These are phyloP conservation scores for Talinum fruticosum DNA, from an alignment of 148 eudicot species.

Conservation along the genomic window DNA sequence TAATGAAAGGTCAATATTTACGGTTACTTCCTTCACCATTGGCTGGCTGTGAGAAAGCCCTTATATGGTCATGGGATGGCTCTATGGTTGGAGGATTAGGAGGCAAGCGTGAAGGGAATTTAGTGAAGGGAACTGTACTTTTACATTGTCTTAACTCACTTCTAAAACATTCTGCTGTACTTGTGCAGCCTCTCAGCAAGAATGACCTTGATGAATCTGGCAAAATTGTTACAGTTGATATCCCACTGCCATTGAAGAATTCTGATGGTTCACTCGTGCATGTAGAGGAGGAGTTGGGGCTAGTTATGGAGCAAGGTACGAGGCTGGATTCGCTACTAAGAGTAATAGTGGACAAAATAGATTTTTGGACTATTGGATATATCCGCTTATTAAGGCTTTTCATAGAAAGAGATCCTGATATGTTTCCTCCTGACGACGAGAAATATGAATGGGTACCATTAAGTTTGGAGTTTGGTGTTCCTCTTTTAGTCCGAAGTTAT, in stretches of 20 bases:
- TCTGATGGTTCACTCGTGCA: constrained; percentile 80
- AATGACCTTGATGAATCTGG: constrained; percentile 72
- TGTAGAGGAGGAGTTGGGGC: constrained; percentile 72
- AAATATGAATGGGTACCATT: constrained; percentile 92
- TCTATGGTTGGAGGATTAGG: constrained; percentile 89
- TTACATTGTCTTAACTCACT: constrained; percentile 93
- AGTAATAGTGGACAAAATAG: constrained; percentile 56
- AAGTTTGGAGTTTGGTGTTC: constrained; percentile 86
- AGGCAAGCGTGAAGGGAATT: constrained; percentile 79
- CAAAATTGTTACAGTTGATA: constrained; percentile 57
- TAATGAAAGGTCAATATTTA: constrained; percentile 92
- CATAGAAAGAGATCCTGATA: constrained; percentile 51
- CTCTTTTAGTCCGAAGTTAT: constrained; percentile 89
- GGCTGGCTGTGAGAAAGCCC: constrained; percentile 95
- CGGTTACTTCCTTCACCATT: constrained; percentile 94
- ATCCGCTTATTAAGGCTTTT: constrained; percentile 72
- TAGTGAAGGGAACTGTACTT: constrained; percentile 81
- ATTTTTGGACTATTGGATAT: constrained; percentile 87
- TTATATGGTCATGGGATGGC: constrained; percentile 98
- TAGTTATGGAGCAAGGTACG: constrained; percentile 45
- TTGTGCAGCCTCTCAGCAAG: constrained; percentile 86
- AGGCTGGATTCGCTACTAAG: constrained; percentile 55
- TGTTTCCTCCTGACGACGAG: constrained; percentile 45
- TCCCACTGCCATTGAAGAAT: constrained; percentile 90
- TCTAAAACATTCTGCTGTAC: constrained; percentile 80